These are phyloP conservation scores for Amaranthus palmeri DNA, from an alignment of 148 eudicot species.

Conservation along the genomic window DNA sequence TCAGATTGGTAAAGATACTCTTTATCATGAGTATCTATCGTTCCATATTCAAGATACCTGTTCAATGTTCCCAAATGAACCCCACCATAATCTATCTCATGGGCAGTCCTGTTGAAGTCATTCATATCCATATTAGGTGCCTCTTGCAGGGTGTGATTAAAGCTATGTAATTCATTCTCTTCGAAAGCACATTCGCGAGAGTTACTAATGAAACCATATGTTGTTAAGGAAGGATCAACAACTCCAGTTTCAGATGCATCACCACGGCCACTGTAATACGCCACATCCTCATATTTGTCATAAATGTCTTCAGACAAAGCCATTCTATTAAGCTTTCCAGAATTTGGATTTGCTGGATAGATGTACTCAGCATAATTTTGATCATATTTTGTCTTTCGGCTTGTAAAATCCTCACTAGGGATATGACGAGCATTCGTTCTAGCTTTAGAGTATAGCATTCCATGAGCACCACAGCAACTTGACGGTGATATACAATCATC, in stretches of 20 bases:
- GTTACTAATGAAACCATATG: constrained; percentile 4
- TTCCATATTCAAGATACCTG: constrained; percentile 13
- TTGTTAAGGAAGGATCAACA: constrained; percentile 9
- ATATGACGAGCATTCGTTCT: not conserved
- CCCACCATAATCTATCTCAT: constrained; percentile 15
- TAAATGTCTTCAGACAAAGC: constrained; percentile 2
- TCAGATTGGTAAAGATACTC: constrained; percentile 22
- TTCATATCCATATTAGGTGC: constrained; percentile 17
- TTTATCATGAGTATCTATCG: constrained; percentile 14
- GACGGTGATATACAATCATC: not conserved
- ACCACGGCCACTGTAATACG: constrained; percentile 4
- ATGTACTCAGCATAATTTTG: constrained; percentile 5
- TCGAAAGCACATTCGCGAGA: not conserved
- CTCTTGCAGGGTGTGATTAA: constrained; percentile 15
- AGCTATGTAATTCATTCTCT: constrained; percentile 16
- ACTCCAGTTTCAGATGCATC: constrained; percentile 4
- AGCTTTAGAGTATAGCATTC: constrained; percentile 6
- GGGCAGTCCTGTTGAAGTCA: constrained; percentile 8
- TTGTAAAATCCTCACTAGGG: not conserved
- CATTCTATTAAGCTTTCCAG: not conserved
- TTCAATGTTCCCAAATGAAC: constrained; percentile 11
- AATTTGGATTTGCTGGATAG: constrained; percentile 17
- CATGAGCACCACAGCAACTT: constrained; percentile 3
- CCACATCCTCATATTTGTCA: constrained; percentile 8
- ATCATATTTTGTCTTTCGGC: constrained; percentile 11